Base-by-base conservation (phyloP, 108 stramenopile species). In the Epithemia pelagica region DNA sequence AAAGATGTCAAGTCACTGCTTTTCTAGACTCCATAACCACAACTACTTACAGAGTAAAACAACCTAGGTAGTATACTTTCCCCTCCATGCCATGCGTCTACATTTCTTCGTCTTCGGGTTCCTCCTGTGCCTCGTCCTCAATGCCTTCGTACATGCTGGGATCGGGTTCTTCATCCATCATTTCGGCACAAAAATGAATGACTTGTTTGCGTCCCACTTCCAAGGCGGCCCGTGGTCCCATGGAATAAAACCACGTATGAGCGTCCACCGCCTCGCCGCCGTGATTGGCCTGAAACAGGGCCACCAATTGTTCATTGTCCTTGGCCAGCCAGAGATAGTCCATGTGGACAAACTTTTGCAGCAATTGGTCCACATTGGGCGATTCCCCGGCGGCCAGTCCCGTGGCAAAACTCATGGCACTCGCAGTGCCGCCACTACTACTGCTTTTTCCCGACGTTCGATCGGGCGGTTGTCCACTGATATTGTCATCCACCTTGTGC, bases 131-230 rank as follows among this genome's bases (percentile, higher is more conserved):
- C 25, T 26, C 56, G 26, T 58, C 56, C 5, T 58, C 56, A 8
- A 58, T 27, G 5, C 56, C 56, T 58, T 58, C 56, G 56, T 23
- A 26, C 93, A 94, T 94, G 56, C 85, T 88, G 8, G 90, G 93
- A 82, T 91, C 90, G 1, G 87, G 87, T 30, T 82, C 83, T 64
- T 91, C 86, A 54, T 74, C 90, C 74, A 94, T 37, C 54, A 91
- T 69, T 63, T 88, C 82, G 33, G 90, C 79, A 69, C 89, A 91
- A 75, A 94, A 94, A 66, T 33, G 71, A 30, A 94, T 75, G 37
- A 94, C 73, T 73, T 94, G 93, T 53, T 68, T 83, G 56, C 88
- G 73, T 21, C 93, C 93, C 53, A 94, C 74, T 63, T 91, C 93
- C 75, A 94, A 71, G 7, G 74, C 77, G 1, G 93, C 78, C 22